These are phyloP conservation scores for Massarina eburnea DNA, from an alignment of 2,329 filamentous ascomycete genomes.

Conservation along the genomic window DNA sequence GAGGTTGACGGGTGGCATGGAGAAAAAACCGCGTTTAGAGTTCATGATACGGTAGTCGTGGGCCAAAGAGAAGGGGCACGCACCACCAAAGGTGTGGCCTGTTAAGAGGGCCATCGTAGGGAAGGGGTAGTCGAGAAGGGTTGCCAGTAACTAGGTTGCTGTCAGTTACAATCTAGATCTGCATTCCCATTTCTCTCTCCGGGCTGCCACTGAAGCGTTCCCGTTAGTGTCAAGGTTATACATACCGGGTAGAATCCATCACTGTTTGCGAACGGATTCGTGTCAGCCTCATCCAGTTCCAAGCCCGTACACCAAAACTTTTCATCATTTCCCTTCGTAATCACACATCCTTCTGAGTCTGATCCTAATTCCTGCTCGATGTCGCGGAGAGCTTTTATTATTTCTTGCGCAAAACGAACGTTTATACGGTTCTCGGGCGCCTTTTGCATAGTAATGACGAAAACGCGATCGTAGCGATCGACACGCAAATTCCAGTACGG, in stretches of 20 bases:
- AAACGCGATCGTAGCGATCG: constrained; percentile 51
- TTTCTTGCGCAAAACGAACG: constrained; percentile 53
- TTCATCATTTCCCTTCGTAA: constrained; percentile 54
- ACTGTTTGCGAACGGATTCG: constrained; percentile 57
- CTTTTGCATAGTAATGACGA: constrained; percentile 58
- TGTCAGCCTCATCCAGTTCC: constrained; percentile 51
- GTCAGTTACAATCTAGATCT: constrained; percentile 5
- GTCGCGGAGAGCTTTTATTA: constrained; percentile 53
- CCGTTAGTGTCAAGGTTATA: constrained; percentile 24
- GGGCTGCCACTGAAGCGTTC: background rate
- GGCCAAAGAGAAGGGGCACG: constrained; percentile 50
- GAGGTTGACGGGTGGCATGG: constrained; percentile 55
- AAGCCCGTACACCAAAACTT: constrained; percentile 57
- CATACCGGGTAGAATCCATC: constrained; percentile 57
- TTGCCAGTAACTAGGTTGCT: constrained; percentile 44
- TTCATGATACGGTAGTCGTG: constrained; percentile 53
- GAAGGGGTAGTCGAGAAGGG: constrained; percentile 52
- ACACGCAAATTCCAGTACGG: constrained; percentile 49
- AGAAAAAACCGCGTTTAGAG: constrained; percentile 33
- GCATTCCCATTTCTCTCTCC: no score
- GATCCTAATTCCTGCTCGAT: constrained; percentile 52
- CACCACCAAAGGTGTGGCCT: constrained; percentile 54
- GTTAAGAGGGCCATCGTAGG: constrained; percentile 53
- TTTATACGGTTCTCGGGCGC: constrained; percentile 58
- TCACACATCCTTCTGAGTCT: constrained; percentile 54